Base-by-base conservation (phyloP, 345 rosid genomes). In the Triadica sebifera region DNA sequence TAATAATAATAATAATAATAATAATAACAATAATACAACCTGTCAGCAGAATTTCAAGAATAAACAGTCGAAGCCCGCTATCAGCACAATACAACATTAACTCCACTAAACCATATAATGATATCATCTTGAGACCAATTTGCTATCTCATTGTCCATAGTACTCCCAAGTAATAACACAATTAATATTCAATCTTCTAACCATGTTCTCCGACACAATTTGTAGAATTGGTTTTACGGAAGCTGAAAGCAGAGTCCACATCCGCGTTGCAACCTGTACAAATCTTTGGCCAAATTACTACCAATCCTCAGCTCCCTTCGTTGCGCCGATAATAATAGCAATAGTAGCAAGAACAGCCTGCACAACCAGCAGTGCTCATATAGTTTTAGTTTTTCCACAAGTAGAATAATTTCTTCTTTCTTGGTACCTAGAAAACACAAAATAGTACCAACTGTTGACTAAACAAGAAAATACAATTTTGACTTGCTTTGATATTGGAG, bases 261-360 rank as follows among this genome's bases (percentile, higher is more conserved):
- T 16, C 34, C 59, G 20, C 3, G 53, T 43, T 34, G 45, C 38
- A 67, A 59, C 2, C 71, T 65, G 51, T 58, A 77, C 38, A 53
- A 16, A 12, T 58, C 43, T 37, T 16, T 1, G 8, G 22, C 69
- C 12, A 17, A 59, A 65, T n/a, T 38, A 74, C 85, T 77, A 86
- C 90, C 93, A 84, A 3, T 80, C 88, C 6, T 81, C 67, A 56
- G 83, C 80, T 68, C 90, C 89, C 78, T 75, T 88, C n/a, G 96
- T 74, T 72, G 67, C 91, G 60, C 93, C 94, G 51, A 94, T 73
- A 76, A 92, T 60, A 78, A 92, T 77, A 71, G 87, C 97, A 60
- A 94, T 73, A 3, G 94, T 88, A 11, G 86, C 98, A 65, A 94
- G 80, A 78, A 87, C 53, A 12, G 98, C 98, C 98, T 94, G 96